Conservation (phyloP, 2,329 filamentous ascomycete genomes). For the Eutypa lata region DNA sequence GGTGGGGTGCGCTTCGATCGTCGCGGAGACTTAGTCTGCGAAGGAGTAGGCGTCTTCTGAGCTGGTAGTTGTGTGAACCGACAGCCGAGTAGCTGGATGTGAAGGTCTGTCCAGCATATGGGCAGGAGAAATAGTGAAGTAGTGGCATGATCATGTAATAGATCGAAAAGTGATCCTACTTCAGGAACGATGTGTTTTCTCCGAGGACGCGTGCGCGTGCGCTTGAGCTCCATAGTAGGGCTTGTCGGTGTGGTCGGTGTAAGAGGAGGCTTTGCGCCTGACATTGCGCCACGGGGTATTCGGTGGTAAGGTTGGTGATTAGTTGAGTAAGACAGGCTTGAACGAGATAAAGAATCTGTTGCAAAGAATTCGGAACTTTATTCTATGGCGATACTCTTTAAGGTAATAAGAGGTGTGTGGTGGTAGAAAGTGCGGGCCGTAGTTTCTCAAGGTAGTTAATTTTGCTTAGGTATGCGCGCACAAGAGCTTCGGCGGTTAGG, state of each 20-base stretch:
- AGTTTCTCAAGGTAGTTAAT: no score
- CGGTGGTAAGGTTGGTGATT: no score
- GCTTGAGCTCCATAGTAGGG: constrained; percentile 12
- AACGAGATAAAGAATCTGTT: no score
- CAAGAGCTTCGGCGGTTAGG: no score
- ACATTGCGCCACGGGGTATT: neutral
- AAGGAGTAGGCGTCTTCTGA: constrained; percentile 39
- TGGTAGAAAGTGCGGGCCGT: no score
- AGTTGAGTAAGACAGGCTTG: no score
- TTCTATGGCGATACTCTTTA: no score
- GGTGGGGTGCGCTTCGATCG: constrained; percentile 37
- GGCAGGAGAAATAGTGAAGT: constrained; percentile 49
- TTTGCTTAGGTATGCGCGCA: no score
- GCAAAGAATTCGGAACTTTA: no score
- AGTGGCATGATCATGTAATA: constrained; percentile 47
- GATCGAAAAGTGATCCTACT: constrained; percentile 48
- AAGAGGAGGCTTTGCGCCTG: neutral
- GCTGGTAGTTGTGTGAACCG: constrained; percentile 42
- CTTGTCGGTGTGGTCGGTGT: constrained; percentile 2
- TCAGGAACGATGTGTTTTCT: constrained; percentile 37
- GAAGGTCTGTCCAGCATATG: constrained; percentile 54
- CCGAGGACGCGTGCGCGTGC: constrained; percentile 23
- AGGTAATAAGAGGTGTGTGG: no score
- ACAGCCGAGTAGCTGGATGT: constrained; percentile 45
- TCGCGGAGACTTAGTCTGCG: constrained; percentile 31